Evolutionary conservation across 495 filamentous ascomycete species (phyloP), one percentile per base, ranked within the genome.

Genomic region (Penicillium nucicola): DNA sequence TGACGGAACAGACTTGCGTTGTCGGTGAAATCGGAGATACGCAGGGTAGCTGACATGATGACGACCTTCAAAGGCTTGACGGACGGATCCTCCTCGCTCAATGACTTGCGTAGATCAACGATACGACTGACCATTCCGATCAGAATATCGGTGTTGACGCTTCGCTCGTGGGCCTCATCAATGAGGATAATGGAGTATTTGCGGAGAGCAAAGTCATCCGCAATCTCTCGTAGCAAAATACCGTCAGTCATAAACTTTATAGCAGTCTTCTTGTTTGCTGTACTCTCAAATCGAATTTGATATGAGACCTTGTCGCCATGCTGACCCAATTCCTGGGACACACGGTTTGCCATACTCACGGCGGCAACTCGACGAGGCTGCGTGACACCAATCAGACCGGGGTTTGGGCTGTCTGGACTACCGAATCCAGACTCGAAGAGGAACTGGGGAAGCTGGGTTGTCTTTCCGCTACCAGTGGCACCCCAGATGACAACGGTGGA

Each of bases 171-270:
- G 10, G 95, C 95, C 71, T 99, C 95, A 65, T 99, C 95, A 59
- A 99, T 90, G 36, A 99, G 78, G 36, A 99, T 86, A 35, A 86
- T 84, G 2, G 92, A 96, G 66, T 99, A 99, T 52, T 95, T 96
- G n/a, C 77, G 82, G 20, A 99, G 73, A 4, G 88, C 74, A 65
- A 97, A 92, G 62, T 99, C 95, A 49, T 92, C 83, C 0, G 88
- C 82, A 37, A 96, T 86, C 62, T 99, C 95, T 42, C 92, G 84
- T 12, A 99, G 78, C 48, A 99, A 75, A 19, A 99, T 90, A 75
- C 95, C 95, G 65, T 99, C 95, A 0, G 95, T 99, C 90, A 99
- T 97, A 69, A 97, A 99, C 67, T 99, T 99, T 64, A 97, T 84
- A 2, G 91, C 86, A 0, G 95, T 99, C 50, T 92, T 85, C 34